These are phyloP conservation scores for Spiraea crenata DNA, from an alignment of 331 rosid genomes.

Conservation along the genomic window DNA sequence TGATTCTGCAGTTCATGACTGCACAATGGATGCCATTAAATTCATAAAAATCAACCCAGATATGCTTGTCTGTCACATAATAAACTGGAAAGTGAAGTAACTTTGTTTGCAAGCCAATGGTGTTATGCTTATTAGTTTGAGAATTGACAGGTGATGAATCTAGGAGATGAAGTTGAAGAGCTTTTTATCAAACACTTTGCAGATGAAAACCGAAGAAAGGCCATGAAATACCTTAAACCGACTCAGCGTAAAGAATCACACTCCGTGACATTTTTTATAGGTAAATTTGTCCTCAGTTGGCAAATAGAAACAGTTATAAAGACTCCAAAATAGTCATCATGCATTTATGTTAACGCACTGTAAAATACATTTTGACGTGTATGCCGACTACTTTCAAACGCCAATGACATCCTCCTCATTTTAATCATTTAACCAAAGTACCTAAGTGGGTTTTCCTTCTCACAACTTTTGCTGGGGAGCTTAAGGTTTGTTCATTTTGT, in stretches of 20 bases:
- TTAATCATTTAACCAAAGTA: not conserved
- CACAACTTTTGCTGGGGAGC: slow-evolving; percentile 26
- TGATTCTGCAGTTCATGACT: slow-evolving; percentile 47
- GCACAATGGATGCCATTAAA: slow-evolving; percentile 36
- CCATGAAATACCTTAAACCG: slow-evolving; percentile 92
- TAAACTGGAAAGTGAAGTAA: slow-evolving; percentile 1
- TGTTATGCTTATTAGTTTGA: slow-evolving; percentile 32
- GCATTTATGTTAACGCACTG: too few relatives aligned
- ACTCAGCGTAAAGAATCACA: slow-evolving; percentile 77
- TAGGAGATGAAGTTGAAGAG: slow-evolving; percentile 84
- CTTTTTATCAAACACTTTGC: slow-evolving; percentile 64
- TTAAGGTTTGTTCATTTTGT: slow-evolving; percentile 40
- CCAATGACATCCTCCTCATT: not conserved
- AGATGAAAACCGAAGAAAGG: slow-evolving; percentile 75
- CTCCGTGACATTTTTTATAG: slow-evolving; percentile 79
- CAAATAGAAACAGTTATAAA: too few relatives aligned
- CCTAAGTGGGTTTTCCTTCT: slow-evolving; percentile 3
- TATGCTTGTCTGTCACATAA: slow-evolving; percentile 62
- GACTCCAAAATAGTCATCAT: too few relatives aligned
- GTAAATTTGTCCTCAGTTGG: slow-evolving; percentile 34
- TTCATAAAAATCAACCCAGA: slow-evolving; percentile 35
- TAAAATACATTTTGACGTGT: too few relatives aligned
- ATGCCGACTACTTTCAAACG: too few relatives aligned
- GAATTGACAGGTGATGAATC: slow-evolving; percentile 68
- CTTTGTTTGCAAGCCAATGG: slow-evolving; percentile 18